A percentile compares a stretch with the other conserved stretches of the same genome.
Evolutionary conservation across 208 protist genomes (phyloP).

Genomic region (Strigomonas culicis): DNA sequence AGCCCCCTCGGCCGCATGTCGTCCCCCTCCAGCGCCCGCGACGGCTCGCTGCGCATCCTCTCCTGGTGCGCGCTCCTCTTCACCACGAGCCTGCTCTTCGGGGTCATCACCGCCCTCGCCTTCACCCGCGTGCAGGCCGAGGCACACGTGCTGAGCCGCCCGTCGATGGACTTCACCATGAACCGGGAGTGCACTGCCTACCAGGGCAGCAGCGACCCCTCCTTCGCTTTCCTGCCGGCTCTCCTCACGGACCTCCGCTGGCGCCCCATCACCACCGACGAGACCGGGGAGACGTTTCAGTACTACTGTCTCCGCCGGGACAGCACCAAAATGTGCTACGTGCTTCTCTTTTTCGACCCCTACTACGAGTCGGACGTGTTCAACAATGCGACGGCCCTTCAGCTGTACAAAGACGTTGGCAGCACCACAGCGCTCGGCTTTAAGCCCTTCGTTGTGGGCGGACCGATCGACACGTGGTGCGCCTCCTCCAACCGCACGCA

Average conservation of each 20-base stretch:
- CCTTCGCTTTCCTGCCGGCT: constrained; percentile 65
- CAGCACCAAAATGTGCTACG: constrained; percentile 39
- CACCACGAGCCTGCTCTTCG: constrained; percentile 53
- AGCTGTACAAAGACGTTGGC: constrained; percentile 31
- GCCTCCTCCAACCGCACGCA: constrained; percentile 30
- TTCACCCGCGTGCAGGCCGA: constrained; percentile 67
- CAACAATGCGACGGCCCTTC: constrained; percentile 31
- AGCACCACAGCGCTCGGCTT: constrained; percentile 48
- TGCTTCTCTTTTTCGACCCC: constrained; percentile 74
- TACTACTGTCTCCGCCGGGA: constrained; percentile 42
- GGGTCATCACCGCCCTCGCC: constrained; percentile 60
- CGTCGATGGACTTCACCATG: constrained; percentile 63
- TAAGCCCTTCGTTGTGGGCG: constrained; percentile 38
- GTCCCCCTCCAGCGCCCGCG: constrained; percentile 34
- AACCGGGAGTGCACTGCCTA: constrained; percentile 37
- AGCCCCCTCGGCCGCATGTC: constrained; percentile 49
- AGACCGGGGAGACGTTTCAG: constrained; percentile 21
- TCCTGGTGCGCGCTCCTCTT: constrained; percentile 75
- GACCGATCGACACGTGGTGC: constrained; percentile 41
- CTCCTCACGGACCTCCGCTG: constrained; percentile 70
- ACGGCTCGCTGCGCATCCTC: constrained; percentile 66
- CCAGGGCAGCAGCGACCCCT: constrained; percentile 28
- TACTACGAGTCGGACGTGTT: constrained; percentile 59
- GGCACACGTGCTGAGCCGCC: constrained; percentile 40
- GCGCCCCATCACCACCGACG: constrained; percentile 66